phyloP scores from a whole-genome alignment of 2,329 filamentous ascomycete species.

The Blastomyces emzantsi region DNA sequence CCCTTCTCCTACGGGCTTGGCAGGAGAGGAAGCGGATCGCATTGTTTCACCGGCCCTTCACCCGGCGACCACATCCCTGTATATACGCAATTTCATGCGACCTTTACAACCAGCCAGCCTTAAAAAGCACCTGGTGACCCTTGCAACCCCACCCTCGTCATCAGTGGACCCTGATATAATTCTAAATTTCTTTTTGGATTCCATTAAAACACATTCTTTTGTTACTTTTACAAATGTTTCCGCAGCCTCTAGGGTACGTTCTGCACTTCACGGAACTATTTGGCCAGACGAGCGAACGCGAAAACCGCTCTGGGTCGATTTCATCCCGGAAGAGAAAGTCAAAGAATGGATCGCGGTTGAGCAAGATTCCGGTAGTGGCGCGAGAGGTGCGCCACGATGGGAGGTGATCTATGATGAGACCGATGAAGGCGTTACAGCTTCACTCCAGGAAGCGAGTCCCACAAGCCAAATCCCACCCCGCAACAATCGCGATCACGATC shows the following conservation, averaged over 20 bases:
- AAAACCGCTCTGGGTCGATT: slow-evolving; percentile 81
- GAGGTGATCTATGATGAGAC: slow-evolving; percentile 61
- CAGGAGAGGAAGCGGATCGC: slow-evolving; percentile 30
- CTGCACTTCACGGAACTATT: slow-evolving; percentile 63
- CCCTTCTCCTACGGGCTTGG: slow-evolving; percentile 21
- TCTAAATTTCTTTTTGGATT: slow-evolving; percentile 66
- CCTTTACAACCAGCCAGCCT: slow-evolving; percentile 64
- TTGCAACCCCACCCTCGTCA: slow-evolving; percentile 54
- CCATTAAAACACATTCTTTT: slow-evolving; percentile 81
- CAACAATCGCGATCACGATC: slow-evolving; percentile 14
- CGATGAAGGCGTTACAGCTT: slow-evolving; percentile 48
- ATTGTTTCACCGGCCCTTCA: slow-evolving; percentile 53
- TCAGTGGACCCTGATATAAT: slow-evolving; percentile 49
- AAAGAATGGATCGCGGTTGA: slow-evolving; percentile 66
- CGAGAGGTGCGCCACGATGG: slow-evolving; percentile 48
- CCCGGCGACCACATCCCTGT: slow-evolving; percentile 65
- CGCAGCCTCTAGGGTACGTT: slow-evolving; percentile 67
- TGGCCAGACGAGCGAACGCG: slow-evolving; percentile 85
- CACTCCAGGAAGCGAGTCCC: slow-evolving; percentile 43
- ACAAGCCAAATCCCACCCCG: slow-evolving; percentile 4
- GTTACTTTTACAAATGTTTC: slow-evolving; percentile 59
- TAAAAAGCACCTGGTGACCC: slow-evolving; percentile 56
- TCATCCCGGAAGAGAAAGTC: slow-evolving; percentile 68
- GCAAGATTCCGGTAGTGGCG: slow-evolving; percentile 40
- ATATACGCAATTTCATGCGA: slow-evolving; percentile 85